Conservation (phyloP, 345 rosid species). For the Salix purpurea region DNA sequence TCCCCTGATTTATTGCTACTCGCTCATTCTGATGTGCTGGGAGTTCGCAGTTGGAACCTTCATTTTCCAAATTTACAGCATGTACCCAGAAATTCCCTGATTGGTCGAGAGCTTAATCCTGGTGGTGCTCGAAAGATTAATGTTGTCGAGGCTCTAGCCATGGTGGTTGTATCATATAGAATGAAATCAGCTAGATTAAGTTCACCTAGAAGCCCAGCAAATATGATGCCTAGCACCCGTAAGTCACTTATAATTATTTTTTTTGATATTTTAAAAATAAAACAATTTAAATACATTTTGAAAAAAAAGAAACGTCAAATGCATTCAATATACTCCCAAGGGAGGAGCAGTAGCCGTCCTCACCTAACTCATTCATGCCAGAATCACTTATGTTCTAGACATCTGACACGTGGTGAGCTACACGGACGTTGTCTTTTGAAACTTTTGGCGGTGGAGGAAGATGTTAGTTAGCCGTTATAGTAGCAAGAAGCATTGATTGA, state of each 20-base stretch:
- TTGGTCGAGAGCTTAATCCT: neutral
- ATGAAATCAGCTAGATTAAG: neutral
- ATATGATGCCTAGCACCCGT: neutral
- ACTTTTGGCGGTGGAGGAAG: constrained; percentile 7
- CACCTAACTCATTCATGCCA: neutral
- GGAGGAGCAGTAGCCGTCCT: neutral
- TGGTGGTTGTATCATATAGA: neutral
- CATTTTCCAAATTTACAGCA: no score
- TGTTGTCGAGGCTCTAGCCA: neutral
- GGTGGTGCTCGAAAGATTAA: no score
- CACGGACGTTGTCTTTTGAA: neutral
- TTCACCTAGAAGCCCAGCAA: neutral
- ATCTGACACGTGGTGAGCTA: neutral
- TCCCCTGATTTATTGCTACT: neutral
- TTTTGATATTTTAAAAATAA: no score
- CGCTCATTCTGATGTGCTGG: neutral
- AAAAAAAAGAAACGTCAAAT: no score
- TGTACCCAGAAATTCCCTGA: neutral
- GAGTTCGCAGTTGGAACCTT: no score
- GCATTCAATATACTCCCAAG: neutral
- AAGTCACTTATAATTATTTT: no score
- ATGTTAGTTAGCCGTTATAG: constrained; percentile 33
- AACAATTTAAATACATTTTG: no score
- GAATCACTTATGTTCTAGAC: neutral
- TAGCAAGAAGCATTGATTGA: constrained; percentile 31